Percentiles rank a stretch among this genome's conserved stretches.
Evolutionary conservation across 2,329 filamentous ascomycete genomes (phyloP).

Genomic region (Berkeleyomyces basicola): DNA sequence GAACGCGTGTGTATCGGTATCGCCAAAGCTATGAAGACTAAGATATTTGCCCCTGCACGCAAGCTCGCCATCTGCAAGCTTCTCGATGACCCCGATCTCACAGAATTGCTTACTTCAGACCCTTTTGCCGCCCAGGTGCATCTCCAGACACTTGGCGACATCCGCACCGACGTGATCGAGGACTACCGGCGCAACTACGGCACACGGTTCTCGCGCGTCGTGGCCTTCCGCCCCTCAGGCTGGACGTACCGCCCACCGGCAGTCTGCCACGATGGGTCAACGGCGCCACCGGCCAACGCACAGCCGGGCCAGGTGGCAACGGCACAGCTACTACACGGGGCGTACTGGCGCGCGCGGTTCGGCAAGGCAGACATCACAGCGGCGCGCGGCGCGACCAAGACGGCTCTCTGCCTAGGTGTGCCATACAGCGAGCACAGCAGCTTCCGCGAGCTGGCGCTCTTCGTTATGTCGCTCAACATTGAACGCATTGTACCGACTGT

Average conservation of each 20-base stretch:
- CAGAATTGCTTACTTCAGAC: slow-evolving; percentile 58
- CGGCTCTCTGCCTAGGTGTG: slow-evolving; percentile 80
- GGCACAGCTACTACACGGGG: slow-evolving; percentile 35
- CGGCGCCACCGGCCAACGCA: slow-evolving; percentile 19
- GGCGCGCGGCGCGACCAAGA: slow-evolving; percentile 66
- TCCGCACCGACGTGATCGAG: slow-evolving; percentile 75
- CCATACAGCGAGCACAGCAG: slow-evolving; percentile 94
- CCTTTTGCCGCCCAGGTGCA: slow-evolving; percentile 83
- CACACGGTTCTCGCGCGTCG: slow-evolving; percentile 67
- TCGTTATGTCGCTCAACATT: slow-evolving; percentile 72
- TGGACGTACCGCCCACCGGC: slow-evolving; percentile 77
- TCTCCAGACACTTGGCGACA: slow-evolving; percentile 93
- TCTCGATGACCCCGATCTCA: slow-evolving; percentile 71
- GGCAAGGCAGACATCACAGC: slow-evolving; percentile 54
- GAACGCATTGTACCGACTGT: slow-evolving; percentile 88
- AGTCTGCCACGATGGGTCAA: slow-evolving; percentile 1
- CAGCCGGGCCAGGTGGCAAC: slow-evolving; percentile 34
- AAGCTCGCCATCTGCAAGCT: slow-evolving; percentile 77
- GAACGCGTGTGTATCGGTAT: slow-evolving; percentile 91
- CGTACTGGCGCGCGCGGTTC: slow-evolving; percentile 63
- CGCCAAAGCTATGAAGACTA: slow-evolving; percentile 65
- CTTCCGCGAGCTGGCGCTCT: slow-evolving; percentile 87
- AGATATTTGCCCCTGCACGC: slow-evolving; percentile 70
- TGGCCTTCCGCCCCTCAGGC: slow-evolving; percentile 82
- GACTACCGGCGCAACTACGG: slow-evolving; percentile 74